These are phyloP conservation scores for Saturnispora halmiae DNA, from an alignment of 805 yeast genomes.

Conservation along the genomic window DNA sequence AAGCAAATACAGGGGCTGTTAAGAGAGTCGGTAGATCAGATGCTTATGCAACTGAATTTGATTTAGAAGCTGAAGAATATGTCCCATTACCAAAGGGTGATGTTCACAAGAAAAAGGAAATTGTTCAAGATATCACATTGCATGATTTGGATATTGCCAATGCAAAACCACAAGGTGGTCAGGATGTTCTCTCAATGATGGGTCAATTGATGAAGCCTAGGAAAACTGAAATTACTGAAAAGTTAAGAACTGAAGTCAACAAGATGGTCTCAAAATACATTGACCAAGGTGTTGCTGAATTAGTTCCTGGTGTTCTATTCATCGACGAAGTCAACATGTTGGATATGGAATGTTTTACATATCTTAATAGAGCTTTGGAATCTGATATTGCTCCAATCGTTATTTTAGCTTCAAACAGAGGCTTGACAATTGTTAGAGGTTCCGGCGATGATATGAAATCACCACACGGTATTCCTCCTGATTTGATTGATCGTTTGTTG, in stretches of 20 bases:
- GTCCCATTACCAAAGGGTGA: conserved; percentile 99
- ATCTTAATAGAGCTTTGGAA: conserved; percentile 90
- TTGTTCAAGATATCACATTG: conserved; percentile 93
- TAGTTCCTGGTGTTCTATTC: conserved; percentile 94
- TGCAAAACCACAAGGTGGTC: conserved; percentile 94
- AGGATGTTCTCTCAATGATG: conserved; percentile 95
- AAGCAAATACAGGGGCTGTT: conserved; percentile 90
- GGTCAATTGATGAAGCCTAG: conserved; percentile 94
- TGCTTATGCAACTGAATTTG: conserved; percentile 94
- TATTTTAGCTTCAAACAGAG: conserved; percentile 96
- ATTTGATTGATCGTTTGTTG: conserved; percentile 85
- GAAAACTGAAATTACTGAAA: conserved; percentile 93
- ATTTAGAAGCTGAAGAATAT: conserved; percentile 95
- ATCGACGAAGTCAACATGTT: conserved; percentile 98
- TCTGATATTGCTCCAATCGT: conserved; percentile 96
- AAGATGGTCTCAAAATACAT: conserved; percentile 97
- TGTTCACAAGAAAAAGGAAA: conserved; percentile 89
- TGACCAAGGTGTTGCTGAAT: conserved; percentile 97
- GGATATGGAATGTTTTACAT: conserved; percentile 94
- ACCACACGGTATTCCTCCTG: conserved; percentile 97
- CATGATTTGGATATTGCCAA: conserved; percentile 98
- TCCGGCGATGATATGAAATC: conserved; percentile 67
- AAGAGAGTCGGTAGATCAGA: conserved; percentile 93
- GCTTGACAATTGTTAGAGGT: conserved; percentile 88
- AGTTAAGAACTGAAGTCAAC: conserved; percentile 93